Base-by-base conservation (phyloP, 768 basidiomycete species). In the Coprinellus micaceus region DNA sequence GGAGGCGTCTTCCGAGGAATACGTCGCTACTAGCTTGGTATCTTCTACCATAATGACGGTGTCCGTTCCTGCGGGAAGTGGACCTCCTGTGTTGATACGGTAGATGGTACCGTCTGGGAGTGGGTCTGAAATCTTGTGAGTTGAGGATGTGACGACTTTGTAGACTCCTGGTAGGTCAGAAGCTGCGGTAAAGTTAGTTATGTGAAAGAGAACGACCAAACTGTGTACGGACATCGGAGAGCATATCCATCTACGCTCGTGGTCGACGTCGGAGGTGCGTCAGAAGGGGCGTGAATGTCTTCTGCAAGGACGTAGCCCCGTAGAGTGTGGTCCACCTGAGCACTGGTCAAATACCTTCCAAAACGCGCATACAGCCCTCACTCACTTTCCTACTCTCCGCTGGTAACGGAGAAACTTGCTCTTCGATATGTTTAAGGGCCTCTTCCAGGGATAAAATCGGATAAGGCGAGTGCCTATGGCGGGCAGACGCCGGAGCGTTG, bases 31-130 rank as follows among this genome's bases (percentile, higher is more conserved):
- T 6, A 96, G 77, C 55, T 82, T 80, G 0, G 93, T 95, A 66
- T 95, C 93, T 71, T 96, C 93, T 19, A 96, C 93, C 92, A 94
- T 95, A 68, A 96, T 85, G 2, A 94, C 86, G 0, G 90, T 74
- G 65, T 94, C 86, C 6, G 86, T 69, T 4, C 89, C 91, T 0
- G 71, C 67, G 1, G 93, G 93, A 2, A 96, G 72, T 0, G 91
- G 89, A 0, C 82, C 88, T 5, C 93, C 93, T 0, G 93, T 96
- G 70, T 94, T 94, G 68, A 96, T 82, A 43, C 93, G 85, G 67
- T 83, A 89, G 36, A 91, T 77, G 17, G 70, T 69, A 4, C 78
- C 81, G 0, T 63, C 57, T 1, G 83, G 81, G 3, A 89, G 64
- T 12, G 76, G 67, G 37, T 82, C 69, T 19, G 73, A 65, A 9